Conservation (phyloP, 768 basidiomycete species). For the Suillus discolor region DNA sequence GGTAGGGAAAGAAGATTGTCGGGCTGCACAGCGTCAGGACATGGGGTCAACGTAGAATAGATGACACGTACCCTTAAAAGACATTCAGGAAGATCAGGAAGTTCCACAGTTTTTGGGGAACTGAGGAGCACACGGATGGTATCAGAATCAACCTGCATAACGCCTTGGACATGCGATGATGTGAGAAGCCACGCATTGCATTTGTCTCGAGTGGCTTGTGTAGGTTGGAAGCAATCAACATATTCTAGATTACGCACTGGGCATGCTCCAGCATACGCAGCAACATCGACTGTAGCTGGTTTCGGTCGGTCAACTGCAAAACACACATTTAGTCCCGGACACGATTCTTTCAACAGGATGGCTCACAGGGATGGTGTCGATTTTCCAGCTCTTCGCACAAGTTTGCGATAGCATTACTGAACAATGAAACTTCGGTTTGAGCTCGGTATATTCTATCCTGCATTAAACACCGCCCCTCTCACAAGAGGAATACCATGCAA, state of each 20-base stretch:
- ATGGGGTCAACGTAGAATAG: not conserved
- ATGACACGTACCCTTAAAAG: not conserved
- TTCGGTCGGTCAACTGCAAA: not conserved
- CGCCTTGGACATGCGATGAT: not conserved
- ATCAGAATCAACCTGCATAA: not conserved
- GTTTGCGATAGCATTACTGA: not conserved
- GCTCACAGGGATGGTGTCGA: not conserved
- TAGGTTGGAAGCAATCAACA: not conserved
- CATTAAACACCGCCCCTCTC: no score
- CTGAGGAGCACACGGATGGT: not conserved
- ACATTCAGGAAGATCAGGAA: not conserved
- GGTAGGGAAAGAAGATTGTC: not conserved
- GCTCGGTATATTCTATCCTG: no score
- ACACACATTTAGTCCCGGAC: not conserved
- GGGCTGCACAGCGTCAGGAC: not conserved
- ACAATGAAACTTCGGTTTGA: not conserved
- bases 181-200: not conserved
- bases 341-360: not conserved
- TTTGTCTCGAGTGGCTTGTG: not conserved
- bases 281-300: not conserved
- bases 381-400: not conserved
- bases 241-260: not conserved
- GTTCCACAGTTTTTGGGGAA: not conserved
- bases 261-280: not conserved
- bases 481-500: no score